Conservation (phyloP, 1,139 yeast genomes). For the Wickerhamomyces sp. region DNA sequence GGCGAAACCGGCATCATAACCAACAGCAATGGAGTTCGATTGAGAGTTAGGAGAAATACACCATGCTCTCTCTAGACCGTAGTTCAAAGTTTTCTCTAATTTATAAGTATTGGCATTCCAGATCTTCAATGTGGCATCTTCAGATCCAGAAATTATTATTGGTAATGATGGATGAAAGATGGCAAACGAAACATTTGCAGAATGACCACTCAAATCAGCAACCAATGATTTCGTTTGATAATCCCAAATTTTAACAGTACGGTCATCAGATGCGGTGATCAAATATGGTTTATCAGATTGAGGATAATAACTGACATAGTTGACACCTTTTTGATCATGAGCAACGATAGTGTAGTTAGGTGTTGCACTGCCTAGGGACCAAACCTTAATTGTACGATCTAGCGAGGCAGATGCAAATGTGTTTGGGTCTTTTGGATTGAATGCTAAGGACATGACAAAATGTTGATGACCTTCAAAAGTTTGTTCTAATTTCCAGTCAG, state of each 20-base stretch:
- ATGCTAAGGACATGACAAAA: constrained; percentile 89
- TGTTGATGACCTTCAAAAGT: constrained; percentile 94
- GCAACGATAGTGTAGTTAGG: constrained; percentile 92
- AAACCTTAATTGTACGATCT: constrained; percentile 92
- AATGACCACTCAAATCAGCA: constrained; percentile 90
- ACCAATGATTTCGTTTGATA: constrained; percentile 95
- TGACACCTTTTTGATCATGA: constrained; percentile 90
- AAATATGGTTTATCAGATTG: constrained; percentile 95
- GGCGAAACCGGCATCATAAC: constrained; percentile 92
- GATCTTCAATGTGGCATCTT: constrained; percentile 73
- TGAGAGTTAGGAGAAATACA: constrained; percentile 78
- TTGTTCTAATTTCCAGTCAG: constrained; percentile 85
- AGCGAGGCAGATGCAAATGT: constrained; percentile 96
- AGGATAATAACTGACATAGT: constrained; percentile 94
- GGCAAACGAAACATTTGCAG: constrained; percentile 93
- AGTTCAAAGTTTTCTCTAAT: constrained; percentile 84
- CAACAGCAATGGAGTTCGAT: constrained; percentile 80
- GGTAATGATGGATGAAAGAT: constrained; percentile 96
- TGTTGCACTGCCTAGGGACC: constrained; percentile 88
- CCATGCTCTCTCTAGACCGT: constrained; percentile 96
- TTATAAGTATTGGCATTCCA: constrained; percentile 81
- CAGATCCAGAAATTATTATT: constrained; percentile 76
- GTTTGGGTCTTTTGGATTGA: constrained; percentile 96
- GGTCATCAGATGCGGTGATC: constrained; percentile 90
- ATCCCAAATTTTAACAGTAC: constrained; percentile 91